Evolutionary conservation across 345 rosid genomes (phyloP), one percentile per base, ranked within the genome.

Genomic region (Heritiera littoralis): DNA sequence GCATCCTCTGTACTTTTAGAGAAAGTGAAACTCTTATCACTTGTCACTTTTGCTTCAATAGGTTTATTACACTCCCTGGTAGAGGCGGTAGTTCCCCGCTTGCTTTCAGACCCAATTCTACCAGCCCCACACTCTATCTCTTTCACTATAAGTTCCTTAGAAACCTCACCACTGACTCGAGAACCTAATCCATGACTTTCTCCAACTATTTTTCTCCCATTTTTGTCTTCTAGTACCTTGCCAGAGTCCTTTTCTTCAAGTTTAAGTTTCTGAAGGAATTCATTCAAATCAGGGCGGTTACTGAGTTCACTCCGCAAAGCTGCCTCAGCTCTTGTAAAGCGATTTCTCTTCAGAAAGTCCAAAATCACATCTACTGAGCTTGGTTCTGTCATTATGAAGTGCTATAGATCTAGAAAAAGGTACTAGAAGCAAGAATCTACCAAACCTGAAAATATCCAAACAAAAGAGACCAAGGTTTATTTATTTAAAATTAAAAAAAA

Each of bases 251-350:
- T 87, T 41, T 86, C 92, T 77, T 84, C 95, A 6, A 92, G 80
- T 40, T 64, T 77, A 76, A 90, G 94, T 60, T 85, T 94, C 81
- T 87, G 86, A 86, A 92, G 86, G 64, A 92, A 86, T 9, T 89
- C 94, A 87, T 90, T 94, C 65, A 92, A 83, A 86, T 96, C 98
- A 83, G 95, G 89, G 40, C 46, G 88, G 84, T 80, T 87, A 63
- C 72, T 75, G 1, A 97, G 90, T 93, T 97, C 99, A 79, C 92
- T 82, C 66, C 93, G 97, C 82, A 97, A 83, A 77, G 99, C 98
- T 75, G 94, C 94, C 90, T 97, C 99, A 69, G 99, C 99, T 80
- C 93, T 86, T 0, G 92, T 87, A 86, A 97, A 93, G 59, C 81
- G 89, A 81, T 94, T 94, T 58, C 82, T 92, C 89, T 84, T 86